Conservation (phyloP, 176 grass and related monocot genomes). For the Puccinellia tenuiflora region DNA sequence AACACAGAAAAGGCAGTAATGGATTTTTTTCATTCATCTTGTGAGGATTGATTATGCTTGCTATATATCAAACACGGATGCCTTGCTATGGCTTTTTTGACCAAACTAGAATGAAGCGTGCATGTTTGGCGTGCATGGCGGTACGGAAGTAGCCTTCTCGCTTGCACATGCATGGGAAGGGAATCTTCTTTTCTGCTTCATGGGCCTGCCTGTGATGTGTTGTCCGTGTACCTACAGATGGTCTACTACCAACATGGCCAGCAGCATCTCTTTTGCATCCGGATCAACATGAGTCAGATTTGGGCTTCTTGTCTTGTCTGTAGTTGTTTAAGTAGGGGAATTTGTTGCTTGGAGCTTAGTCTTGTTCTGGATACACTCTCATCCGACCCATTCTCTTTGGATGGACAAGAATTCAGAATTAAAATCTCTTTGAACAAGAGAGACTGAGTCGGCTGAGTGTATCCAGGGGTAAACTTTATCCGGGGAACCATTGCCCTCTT, state of each 20-base stretch:
- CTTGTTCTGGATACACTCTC: not conserved
- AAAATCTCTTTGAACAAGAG: not conserved
- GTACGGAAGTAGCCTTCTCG: not conserved
- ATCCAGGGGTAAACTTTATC: not conserved
- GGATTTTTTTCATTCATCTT: not conserved
- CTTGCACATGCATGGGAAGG: not conserved
- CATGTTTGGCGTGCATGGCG: not conserved
- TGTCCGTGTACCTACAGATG: not conserved
- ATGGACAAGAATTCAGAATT: not conserved
- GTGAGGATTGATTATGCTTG: constrained; percentile 18
- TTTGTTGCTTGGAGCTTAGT: not conserved
- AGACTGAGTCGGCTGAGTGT: not conserved
- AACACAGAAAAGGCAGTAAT: constrained; percentile 11
- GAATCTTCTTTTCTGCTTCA: not conserved
- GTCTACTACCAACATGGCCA: not conserved
- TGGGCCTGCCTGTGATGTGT: not conserved
- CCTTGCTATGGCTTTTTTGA: too few species aligned
- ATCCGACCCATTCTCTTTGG: not conserved
- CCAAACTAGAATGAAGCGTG: not conserved
- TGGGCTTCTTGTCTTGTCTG: not conserved
- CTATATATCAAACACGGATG: too few species aligned
- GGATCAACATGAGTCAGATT: not conserved
- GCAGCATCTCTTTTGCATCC: not conserved
- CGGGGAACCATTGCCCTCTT: not conserved
- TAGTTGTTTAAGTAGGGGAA: not conserved